A percentile compares a stretch with the other conserved stretches of the same genome.
Conservation (phyloP, 148 eudicot species). For the Chenopodium suecicum region DNA sequence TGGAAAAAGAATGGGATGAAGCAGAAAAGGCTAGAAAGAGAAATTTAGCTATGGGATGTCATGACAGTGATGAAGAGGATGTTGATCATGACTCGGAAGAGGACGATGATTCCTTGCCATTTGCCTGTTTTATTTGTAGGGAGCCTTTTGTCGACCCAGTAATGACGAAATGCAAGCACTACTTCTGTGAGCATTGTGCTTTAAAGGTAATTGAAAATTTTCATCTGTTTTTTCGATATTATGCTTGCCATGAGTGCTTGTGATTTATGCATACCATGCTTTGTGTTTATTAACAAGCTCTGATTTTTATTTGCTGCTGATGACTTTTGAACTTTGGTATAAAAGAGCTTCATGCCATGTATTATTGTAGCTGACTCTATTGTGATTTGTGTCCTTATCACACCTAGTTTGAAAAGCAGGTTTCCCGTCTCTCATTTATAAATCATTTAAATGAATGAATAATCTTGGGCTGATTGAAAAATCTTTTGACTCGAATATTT, state of each 20-base stretch:
- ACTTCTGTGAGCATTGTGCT: slow-evolving; percentile 94
- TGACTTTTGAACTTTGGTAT: background rate
- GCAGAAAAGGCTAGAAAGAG: slow-evolving; percentile 71
- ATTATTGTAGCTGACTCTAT: background rate
- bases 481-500: background rate
- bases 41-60: slow-evolving; percentile 66
- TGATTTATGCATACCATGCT: background rate
- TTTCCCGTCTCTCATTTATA: background rate
- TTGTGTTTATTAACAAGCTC: background rate
- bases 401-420: background rate
- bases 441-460: too few species aligned
- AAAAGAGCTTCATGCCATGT: background rate
- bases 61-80: slow-evolving; percentile 45
- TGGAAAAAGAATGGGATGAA: slow-evolving; percentile 95
- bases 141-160: slow-evolving; percentile 86
- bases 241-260: background rate
- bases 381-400: background rate
- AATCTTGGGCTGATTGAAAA: background rate
- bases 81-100: slow-evolving; percentile 50
- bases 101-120: slow-evolving; percentile 67
- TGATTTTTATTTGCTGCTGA: background rate
- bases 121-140: slow-evolving; percentile 85
- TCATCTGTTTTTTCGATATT: background rate
- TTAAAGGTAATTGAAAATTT: slow-evolving; percentile 48
- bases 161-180: slow-evolving; percentile 86